Evolutionary conservation across 2,329 filamentous ascomycete genomes (phyloP).

Genomic region (Albophoma yamanashiensis): DNA sequence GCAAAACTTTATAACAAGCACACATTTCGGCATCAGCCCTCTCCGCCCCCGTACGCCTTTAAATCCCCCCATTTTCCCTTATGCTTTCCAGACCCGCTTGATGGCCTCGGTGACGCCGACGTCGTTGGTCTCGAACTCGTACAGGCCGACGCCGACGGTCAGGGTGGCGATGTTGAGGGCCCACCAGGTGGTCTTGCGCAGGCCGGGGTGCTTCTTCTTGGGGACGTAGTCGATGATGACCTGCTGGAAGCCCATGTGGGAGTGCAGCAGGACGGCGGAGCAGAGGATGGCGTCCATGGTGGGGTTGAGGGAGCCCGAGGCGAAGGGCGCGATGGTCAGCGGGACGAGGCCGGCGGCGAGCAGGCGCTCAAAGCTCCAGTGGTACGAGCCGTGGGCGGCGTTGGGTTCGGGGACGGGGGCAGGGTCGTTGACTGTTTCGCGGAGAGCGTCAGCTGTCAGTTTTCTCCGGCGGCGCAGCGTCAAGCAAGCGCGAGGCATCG

Average conservation of each 20-base stretch:
- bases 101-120: slow-evolving; percentile 86
- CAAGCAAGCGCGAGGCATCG: not conserved
- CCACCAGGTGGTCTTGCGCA: slow-evolving; percentile 63
- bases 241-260: slow-evolving; percentile 90
- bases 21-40: not conserved
- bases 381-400: slow-evolving; percentile 85
- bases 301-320: slow-evolving; percentile 83
- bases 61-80: slow-evolving; percentile 9
- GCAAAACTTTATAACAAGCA: not conserved
- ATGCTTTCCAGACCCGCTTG: slow-evolving; percentile 83
- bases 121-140: slow-evolving; percentile 99
- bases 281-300: slow-evolving; percentile 78
- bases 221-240: slow-evolving; percentile 90
- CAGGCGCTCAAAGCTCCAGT: slow-evolving; percentile 93
- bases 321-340: slow-evolving; percentile 82
- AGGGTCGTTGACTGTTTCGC: slow-evolving; percentile 67
- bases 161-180: slow-evolving; percentile 68
- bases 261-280: slow-evolving; percentile 76
- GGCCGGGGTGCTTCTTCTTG: slow-evolving; percentile 53
- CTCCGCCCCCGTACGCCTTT: not conserved
- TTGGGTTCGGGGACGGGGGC: slow-evolving; percentile 60
- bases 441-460: slow-evolving; percentile 1
- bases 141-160: slow-evolving; percentile 76
- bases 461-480: not conserved
- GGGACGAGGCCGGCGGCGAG: slow-evolving; percentile 76